Percentiles rank a stretch among this genome's conserved stretches.
Conservation (phyloP, 78 protist genomes). For the Pigoraptor vietnamica region DNA sequence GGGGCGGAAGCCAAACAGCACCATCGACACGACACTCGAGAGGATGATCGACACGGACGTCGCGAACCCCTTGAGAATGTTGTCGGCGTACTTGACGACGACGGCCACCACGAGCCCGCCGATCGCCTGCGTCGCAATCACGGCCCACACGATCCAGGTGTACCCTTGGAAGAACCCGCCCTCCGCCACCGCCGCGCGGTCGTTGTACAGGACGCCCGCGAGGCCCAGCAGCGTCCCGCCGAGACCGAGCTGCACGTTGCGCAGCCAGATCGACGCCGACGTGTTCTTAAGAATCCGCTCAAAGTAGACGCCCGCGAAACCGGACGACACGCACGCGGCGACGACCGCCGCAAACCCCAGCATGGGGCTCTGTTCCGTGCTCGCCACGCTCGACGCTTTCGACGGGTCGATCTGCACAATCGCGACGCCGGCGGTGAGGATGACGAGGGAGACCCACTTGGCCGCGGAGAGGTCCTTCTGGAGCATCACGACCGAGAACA, state of each 20-base stretch:
- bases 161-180: constrained; percentile 41
- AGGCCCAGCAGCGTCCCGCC: not conserved
- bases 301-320: constrained; percentile 66
- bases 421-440: constrained; percentile 41
- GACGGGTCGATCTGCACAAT: constrained; percentile 23
- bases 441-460: constrained; percentile 54
- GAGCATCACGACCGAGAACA: constrained; percentile 52
- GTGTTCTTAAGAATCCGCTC: constrained; percentile 55
- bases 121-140: constrained; percentile 22
- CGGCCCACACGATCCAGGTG: not conserved
- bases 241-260: constrained; percentile 49
- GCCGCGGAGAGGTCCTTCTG: not conserved
- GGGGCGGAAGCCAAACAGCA: not conserved
- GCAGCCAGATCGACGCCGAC: constrained; percentile 36
- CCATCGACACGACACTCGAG: not conserved
- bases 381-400: not conserved
- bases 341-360: constrained; percentile 39
- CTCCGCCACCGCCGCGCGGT: constrained; percentile 13
- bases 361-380: not conserved
- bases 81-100: constrained; percentile 74
- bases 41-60: not conserved
- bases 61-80: constrained; percentile 35
- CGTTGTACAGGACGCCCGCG: not conserved
- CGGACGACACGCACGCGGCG: constrained; percentile 29
- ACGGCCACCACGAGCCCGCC: constrained; percentile 72